Base-by-base conservation (phyloP, 2,329 filamentous ascomycete species). In the Diaporthe sp. region DNA sequence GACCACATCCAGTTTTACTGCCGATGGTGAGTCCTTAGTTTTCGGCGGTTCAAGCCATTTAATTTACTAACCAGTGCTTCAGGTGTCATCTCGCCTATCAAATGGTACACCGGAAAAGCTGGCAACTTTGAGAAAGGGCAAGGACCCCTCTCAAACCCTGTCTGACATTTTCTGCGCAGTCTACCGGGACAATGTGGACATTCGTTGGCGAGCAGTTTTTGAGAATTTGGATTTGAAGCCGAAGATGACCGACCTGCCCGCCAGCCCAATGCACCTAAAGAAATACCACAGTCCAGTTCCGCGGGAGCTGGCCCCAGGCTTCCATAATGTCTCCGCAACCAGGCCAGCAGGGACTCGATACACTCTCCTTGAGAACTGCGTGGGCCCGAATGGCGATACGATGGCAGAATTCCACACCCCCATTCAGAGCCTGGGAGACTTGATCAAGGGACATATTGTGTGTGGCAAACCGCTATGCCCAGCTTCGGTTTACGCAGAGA, bases 1-100 rank as follows among this genome's bases (percentile, higher is more conserved):
- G 93, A 1, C 92, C 93, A 6, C 91, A 94, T 77, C 91, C 92
- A 0, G 88, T 94, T 15, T 92, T 61, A 19, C 58, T 61, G 15
- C 37, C 58, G 17, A 61, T 61, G 58, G 58, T 61, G 37, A 61
- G 58, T 28, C 22, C 5, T 15, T 3, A 25, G 37, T 28, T 37
- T 44, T 25, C 8, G 12, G 22, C 13, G 5, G 19, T 17, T n/a
- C 12, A 37, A 39, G 57, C 31, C 7, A 25, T 42, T 61, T 12
- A 10, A 17, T 7, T 42, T 61, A 19, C 58, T 61, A 15, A 61
- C 28, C 3, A 17, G 9, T 1, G 19, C 37, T 42, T 42, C 58
- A 61, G 58, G 34, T 61, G 25, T 12, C 58, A 12, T 28, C 37
- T 42, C 58, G 58, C 15, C 37, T 61, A 15, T 42, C 58, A 61